These are phyloP conservation scores for Beauveria scarabaeidicola DNA, from an alignment of 2,329 filamentous ascomycete species.

Conservation along the genomic window DNA sequence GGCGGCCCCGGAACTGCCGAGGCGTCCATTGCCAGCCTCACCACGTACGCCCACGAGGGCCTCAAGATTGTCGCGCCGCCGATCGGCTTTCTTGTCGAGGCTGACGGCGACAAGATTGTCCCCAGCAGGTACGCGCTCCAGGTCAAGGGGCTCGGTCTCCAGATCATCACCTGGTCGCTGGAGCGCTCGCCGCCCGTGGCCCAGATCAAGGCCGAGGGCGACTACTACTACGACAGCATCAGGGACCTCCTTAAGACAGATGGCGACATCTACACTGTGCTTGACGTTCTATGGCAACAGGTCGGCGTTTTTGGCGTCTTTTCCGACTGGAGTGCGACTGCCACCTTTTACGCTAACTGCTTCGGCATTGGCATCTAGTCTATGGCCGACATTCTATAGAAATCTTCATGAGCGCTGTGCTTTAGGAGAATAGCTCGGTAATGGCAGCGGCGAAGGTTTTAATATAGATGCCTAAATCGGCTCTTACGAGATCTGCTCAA, in stretches of 20 bases:
- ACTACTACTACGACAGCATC: slow-evolving; percentile 50
- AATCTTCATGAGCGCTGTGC: neutral
- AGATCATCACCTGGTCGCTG: slow-evolving; percentile 61
- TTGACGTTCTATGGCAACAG: slow-evolving; percentile 54
- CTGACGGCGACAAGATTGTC: slow-evolving; percentile 45
- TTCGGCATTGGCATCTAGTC: slow-evolving; percentile 32
- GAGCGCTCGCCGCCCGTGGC: slow-evolving; percentile 56
- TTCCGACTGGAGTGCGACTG: slow-evolving; percentile 60
- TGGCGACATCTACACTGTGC: slow-evolving; percentile 57
- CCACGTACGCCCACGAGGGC: slow-evolving; percentile 47
- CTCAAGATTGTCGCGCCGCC: slow-evolving; percentile 57
- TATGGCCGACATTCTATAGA: neutral
- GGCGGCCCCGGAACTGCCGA: slow-evolving; percentile 46
- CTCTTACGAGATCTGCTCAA: too few relatives aligned
- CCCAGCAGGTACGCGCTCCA: slow-evolving; percentile 54
- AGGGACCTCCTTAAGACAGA: slow-evolving; percentile 49
- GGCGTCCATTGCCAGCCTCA: slow-evolving; percentile 46
- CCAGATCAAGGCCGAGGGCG: slow-evolving; percentile 32
- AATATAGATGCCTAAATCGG: too few relatives aligned
- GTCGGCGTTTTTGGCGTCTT: slow-evolving; percentile 56
- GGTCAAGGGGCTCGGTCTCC: slow-evolving; percentile 52
- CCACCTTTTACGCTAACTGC: slow-evolving; percentile 66
- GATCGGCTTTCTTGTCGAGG: slow-evolving; percentile 50
- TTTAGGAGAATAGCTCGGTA: too few relatives aligned
- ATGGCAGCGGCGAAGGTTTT: too few relatives aligned